phyloP scores from a whole-genome alignment of 78 protist genomes.

The Polysphondylium violaceum region DNA sequence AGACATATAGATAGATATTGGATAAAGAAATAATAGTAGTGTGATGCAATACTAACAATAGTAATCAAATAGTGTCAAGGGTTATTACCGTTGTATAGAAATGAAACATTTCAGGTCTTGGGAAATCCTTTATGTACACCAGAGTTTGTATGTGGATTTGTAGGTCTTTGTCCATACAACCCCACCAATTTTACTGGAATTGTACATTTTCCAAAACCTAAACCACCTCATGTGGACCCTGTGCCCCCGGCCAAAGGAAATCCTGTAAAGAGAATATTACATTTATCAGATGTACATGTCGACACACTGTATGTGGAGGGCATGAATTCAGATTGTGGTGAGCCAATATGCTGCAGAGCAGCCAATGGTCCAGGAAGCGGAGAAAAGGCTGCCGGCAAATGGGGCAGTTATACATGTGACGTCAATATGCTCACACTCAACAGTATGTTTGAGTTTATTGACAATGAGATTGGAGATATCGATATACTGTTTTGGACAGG shows the following conservation, averaged over 20 bases:
- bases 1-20: not conserved
- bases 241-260: not conserved
- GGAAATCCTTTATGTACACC: constrained; percentile 6
- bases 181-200: constrained; percentile 34
- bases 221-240: constrained; percentile 71
- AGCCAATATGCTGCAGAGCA: constrained; percentile 70
- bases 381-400: constrained; percentile 37
- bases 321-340: constrained; percentile 68
- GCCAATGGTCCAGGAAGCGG: constrained; percentile 47
- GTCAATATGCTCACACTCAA: constrained; percentile 34
- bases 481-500: constrained; percentile 61
- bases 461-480: not conserved
- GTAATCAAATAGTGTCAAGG: constrained; percentile 40
- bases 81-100: constrained; percentile 35
- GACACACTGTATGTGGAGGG: constrained; percentile 46
- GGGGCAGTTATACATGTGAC: constrained; percentile 74
- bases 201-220: constrained; percentile 58
- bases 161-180: constrained; percentile 64
- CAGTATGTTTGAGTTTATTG: constrained; percentile 47
- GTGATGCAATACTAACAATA: not conserved
- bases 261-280: constrained; percentile 48
- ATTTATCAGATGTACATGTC: constrained; percentile 60
- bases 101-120: constrained; percentile 45
- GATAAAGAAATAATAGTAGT: not conserved
- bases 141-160: constrained; percentile 70